Evolutionary conservation across 768 basidiomycete genomes (phyloP), one percentile per base, ranked within the genome.

Genomic region (Boletales sp.): DNA sequence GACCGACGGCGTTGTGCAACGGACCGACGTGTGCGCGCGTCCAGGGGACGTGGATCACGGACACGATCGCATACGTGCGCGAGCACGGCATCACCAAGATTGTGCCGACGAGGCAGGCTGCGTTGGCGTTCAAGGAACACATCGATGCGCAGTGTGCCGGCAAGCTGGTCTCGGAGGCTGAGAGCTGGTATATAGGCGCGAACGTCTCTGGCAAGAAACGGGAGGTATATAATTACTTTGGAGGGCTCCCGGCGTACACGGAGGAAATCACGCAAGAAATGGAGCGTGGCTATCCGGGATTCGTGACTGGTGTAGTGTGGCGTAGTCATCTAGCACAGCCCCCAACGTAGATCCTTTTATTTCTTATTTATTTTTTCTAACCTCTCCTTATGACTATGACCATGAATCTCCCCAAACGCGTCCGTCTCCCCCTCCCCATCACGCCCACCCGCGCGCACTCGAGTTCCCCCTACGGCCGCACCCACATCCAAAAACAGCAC

Each of bases 401-500:
- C 21, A 21, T 21, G 21, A 21, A 2, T 4, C 21, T 21, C 21
- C 21, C 21, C 21, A 21, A 21, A 21, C 21, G 21, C 21, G 21
- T 21, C 21, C 21, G 21, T 4, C 21, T 17, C 37, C 7, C 7
- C 43, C 31, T 11, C n/a, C 14, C 5, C 40, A n/a, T 12, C 27
- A 12, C 37, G 2, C 70, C 63, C 48, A 59, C 59, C 1, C 78
- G 82, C 19, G 51, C 43, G 44, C 73, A 84, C 43, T 90, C 89
- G 2, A 81, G 74, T 38, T 90, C 89, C 0, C 88, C 88, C 0
- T 92, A 93, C 61, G 90, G 90, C 46, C 81, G 87, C 11, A 80
- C 92, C 9, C 92, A 92, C 72, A 79, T 94, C 63, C 83, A 83
- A 82, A 83, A 84, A 69, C 78, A 81, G 47, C 81, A 86, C 31